Evolutionary conservation across 208 protist genomes (phyloP), one percentile per base, ranked within the genome.

Genomic region (Trypanosoma cruzi): DNA sequence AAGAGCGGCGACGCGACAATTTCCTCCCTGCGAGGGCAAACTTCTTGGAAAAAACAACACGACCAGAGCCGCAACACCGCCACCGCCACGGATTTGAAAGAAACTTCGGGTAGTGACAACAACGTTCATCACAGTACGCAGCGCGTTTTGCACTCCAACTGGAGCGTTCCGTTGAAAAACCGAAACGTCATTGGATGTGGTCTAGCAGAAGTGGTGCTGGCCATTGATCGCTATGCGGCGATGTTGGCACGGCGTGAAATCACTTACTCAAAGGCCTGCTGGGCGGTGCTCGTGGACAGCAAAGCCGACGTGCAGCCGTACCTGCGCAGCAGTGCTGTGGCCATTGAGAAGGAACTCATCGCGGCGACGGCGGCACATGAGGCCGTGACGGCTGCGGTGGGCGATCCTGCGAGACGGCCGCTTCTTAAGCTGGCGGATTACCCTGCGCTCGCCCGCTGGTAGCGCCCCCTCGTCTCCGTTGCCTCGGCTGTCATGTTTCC

Each of bases 271-370:
- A 77, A 79, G 31, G 89, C 89, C 36, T 95, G 89, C 72, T 85
- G 76, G 80, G 80, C 84, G 4, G 67, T 89, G 31, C 63, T 92
- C 4, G 80, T 66, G 29, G 86, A 92, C 66, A 84, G 78, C 29
- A 82, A 78, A 53, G 52, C 50, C 16, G 65, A 82, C 37, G 55
- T 76, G 40, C 61, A 80, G 24, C 37, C 54, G 37, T 63, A 62
- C 24, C 54, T 85, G 22, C 77, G 82, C 32, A 26, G 65, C 26
- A 76, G 77, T 42, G 71, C 88, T 7, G 32, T 82, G 14, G 79
- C 73, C n/a, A 83, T 89, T 29, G 84, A 95, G 66, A 73, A 73
- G 14, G 86, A 95, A 40, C 29, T 95, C 24, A 18, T 83, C n/a
- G 86, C 84, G 16, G 80, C 81, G 20, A 68, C 81, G 32, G 67